phyloP scores from a whole-genome alignment of 202 grass and related monocot species.

The Carex arenaria region DNA sequence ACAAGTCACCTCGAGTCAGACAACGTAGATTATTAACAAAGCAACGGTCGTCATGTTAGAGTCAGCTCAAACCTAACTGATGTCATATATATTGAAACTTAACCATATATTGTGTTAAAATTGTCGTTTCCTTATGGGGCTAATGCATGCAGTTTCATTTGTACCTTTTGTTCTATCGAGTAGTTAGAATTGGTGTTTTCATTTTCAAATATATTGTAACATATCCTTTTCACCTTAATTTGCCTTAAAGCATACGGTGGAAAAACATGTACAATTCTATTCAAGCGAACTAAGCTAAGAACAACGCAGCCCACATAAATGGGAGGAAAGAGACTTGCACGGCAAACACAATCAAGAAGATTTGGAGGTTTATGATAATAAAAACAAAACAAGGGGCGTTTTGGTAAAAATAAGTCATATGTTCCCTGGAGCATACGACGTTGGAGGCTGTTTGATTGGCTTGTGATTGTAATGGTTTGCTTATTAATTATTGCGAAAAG shows the following conservation, averaged over 20 bases:
- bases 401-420: background rate
- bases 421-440: slow-evolving; percentile 23
- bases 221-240: slow-evolving; percentile 2
- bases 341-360: background rate
- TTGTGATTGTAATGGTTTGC: slow-evolving; percentile 18
- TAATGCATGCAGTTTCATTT: slow-evolving; percentile 7
- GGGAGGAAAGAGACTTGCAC: background rate
- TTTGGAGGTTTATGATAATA: background rate
- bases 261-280: slow-evolving; percentile 12
- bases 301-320: slow-evolving; percentile 3
- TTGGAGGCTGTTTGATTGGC: slow-evolving; percentile 8
- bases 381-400: slow-evolving; percentile 20
- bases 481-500: slow-evolving; percentile 7
- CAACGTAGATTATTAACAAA: slow-evolving; percentile 37
- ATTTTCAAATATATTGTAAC: background rate
- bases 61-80: slow-evolving; percentile 1
- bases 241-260: background rate
- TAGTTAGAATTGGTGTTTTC: slow-evolving; percentile 11
- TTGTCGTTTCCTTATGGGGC: slow-evolving; percentile 12
- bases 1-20: slow-evolving; percentile 33
- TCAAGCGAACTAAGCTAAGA: background rate
- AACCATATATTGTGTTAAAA: background rate
- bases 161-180: background rate
- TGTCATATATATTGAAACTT: slow-evolving; percentile 1
- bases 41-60: slow-evolving; percentile 20